Evolutionary conservation across 768 basidiomycete genomes (phyloP), one percentile per base, ranked within the genome.

Genomic region (Tricholoma flavovirens): DNA sequence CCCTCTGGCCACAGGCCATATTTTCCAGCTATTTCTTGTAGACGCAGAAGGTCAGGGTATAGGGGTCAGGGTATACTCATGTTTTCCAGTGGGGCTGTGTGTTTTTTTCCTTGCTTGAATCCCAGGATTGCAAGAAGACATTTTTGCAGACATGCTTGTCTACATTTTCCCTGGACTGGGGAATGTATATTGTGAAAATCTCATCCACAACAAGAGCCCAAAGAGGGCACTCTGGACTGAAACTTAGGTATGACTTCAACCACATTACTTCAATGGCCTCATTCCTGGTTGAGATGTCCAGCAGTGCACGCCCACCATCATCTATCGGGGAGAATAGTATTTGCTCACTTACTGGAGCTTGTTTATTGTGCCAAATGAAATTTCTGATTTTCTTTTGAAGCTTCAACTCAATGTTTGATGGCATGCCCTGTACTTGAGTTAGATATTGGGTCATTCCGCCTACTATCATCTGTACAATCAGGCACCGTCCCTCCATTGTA

Each of bases 391-490:
- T 59, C 29, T 62, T 66, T 17, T 54, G 19, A 0, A 74, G 54
- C 8, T 24, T n/a, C 3, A 62, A 56, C 22, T 64, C 64, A 0
- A 72, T 59, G 0, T 43, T 11, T 19, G 57, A 48, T 0, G 74
- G 74, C 74, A 77, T 76, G 0, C 71, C 71, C 56, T 77, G 73
- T 0, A 73, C 73, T 38, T 61, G 40, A 0, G 71, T 66, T 0
- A 69, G 57, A 62, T 72, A 77, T 49, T 75, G 73, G 0, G 74
- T 73, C 33, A 63, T 62, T 0, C 71, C 69, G 0, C 69, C 73
- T 0, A 71, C 54, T 5, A 59, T 60, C 60, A 71, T 68, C 21
- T 67, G 63, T 1, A 64, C 43, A 10, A 72, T 63, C 0, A 65
- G 59, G 0, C 57, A 21, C 46, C 62, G 32, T 0, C 72, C 73